Base-by-base conservation (phyloP, 1,284 basidiomycete genomes). In the Cryptococcus wingfieldii region DNA sequence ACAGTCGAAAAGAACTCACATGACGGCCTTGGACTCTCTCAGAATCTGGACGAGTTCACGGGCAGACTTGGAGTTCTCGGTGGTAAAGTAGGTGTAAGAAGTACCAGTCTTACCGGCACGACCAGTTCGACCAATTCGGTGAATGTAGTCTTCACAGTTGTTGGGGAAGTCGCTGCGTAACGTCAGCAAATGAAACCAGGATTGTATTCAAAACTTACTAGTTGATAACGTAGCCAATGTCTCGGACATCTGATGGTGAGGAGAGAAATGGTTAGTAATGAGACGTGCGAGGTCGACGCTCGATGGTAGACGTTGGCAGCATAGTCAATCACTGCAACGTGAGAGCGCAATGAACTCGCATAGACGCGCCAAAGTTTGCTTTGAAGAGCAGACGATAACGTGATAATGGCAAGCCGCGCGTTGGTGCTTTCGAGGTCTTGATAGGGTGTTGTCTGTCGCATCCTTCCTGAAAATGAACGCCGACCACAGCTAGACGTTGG, bases 51-150 rank as follows among this genome's bases (percentile, higher is more conserved):
- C 80, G 14, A 98, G 83, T 72, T 98, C 95, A 50, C 92, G 88
- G 16, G 95, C 93, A 65, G 86, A 86, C 80, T 95, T 96, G 57
- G 90, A 87, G 78, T 95, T 97, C 71, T 96, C 90, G 51, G 88
- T 88, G 54, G 90, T 94, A 80, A 98, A 95, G 83, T 95, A 98
- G 12, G 93, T 97, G 79, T 90, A 96, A 5, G 93, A 91, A 38
- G 86, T 89, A 69, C 79, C 79, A 56, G 70, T 80, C 50, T 70
- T 66, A 51, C 81, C 81, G 34, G 81, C 82, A 74, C 82, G 81
- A 64, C 81, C 82, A 38, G 82, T 83, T 72, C 80, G 80, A 68
- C 80, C 80, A 60, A 82, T 81, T 74, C 80, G 79, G 73, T 80
- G 79, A 46, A 81, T 76, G 72, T 81, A 81, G 71, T 81, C 80